Evolutionary conservation across 768 basidiomycete species (phyloP).

Genomic region (Amanita rimosa): DNA sequence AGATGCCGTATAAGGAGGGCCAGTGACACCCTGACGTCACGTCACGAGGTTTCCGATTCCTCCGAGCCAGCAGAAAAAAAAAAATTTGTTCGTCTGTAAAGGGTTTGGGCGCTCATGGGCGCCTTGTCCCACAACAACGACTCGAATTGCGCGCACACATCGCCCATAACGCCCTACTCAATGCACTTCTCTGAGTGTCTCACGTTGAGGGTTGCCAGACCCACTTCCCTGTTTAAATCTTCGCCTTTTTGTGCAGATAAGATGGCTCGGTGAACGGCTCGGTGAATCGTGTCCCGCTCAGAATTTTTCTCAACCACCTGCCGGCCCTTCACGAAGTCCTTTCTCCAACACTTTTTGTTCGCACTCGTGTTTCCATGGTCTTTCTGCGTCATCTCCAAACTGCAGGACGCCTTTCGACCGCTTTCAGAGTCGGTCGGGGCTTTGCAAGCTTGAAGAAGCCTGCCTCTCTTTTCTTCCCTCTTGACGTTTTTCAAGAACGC

Average conservation of each 20-base stretch:
- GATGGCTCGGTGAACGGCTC: conserved; percentile 51
- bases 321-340: conserved; percentile 12
- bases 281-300: conserved; percentile 21
- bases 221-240: background rate
- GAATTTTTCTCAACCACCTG: conserved; percentile 11
- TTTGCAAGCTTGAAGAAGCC: conserved; percentile 55
- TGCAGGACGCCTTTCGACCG: conserved; percentile 8
- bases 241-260: conserved; percentile 15
- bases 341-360: conserved; percentile 10
- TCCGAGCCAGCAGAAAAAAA: conserved; percentile 36
- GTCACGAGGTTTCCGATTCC: conserved; percentile 23
- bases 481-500: conserved; percentile 84
- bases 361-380: conserved; percentile 18
- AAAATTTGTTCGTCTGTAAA: conserved; percentile 24
- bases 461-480: conserved; percentile 62
- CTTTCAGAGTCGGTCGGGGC: conserved; percentile 20
- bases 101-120: conserved; percentile 13
- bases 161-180: background rate
- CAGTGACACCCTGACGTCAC: conserved; percentile 16
- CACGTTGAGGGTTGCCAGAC: background rate
- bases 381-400: conserved; percentile 13
- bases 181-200: background rate
- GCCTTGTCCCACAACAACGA: conserved; percentile 4
- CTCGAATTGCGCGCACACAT: background rate
- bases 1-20: conserved; percentile 12